These are phyloP conservation scores for Fusarium pseudograminearum DNA, from an alignment of 2,329 filamentous ascomycete genomes.

Conservation along the genomic window DNA sequence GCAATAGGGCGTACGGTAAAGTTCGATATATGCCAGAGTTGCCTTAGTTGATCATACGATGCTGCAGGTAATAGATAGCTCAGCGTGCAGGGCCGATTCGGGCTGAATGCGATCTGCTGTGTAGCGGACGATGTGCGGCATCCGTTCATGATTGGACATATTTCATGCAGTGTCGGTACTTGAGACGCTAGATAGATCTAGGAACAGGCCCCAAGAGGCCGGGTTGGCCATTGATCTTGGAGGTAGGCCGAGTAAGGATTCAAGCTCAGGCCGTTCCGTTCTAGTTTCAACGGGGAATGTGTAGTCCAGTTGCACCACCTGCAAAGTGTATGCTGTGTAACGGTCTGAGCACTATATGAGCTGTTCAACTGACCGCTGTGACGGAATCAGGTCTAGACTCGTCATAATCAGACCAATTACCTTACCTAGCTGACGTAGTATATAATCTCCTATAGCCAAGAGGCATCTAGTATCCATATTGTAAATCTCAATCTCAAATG, in stretches of 20 bases:
- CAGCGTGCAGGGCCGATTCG: neutral
- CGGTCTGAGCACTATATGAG: neutral
- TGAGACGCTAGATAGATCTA: conserved; percentile 3
- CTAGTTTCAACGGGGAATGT: neutral
- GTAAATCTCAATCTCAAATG: neutral
- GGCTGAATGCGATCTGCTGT: neutral
- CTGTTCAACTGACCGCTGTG: neutral
- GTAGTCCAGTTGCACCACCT: neutral
- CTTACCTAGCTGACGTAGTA: neutral
- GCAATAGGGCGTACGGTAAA: neutral
- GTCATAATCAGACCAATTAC: neutral
- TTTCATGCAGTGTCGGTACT: neutral
- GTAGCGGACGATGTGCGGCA: neutral
- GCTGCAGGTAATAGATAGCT: neutral
- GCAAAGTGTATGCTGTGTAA: neutral
- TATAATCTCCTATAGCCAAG: neutral
- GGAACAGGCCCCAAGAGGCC: neutral
- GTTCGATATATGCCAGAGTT: neutral
- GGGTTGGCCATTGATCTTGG: neutral
- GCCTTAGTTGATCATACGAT: neutral
- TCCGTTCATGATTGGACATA: neutral
- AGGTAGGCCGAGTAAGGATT: neutral
- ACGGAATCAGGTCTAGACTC: neutral
- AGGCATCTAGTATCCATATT: neutral
- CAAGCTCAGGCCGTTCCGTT: neutral